Base-by-base conservation (phyloP, 495 filamentous ascomycete genomes). In the Podospora australis region DNA sequence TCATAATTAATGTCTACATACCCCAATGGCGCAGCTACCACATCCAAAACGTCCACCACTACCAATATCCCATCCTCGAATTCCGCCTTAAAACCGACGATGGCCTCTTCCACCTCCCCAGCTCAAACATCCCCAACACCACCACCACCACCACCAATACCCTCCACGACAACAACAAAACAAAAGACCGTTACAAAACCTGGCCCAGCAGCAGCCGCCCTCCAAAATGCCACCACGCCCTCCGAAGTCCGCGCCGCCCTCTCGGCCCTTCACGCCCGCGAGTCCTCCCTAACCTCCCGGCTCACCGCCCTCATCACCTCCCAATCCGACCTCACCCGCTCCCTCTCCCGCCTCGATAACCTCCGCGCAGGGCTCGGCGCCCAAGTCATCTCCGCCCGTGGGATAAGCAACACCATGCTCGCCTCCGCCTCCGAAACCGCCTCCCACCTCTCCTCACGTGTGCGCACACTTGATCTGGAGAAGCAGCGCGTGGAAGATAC, bases 401-500 rank as follows among this genome's bases (percentile, higher is more conserved):
- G 79, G 16, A 85, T 98, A 58, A 86, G 86, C 73, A 86, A 88
- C 79, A 81, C 76, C 53, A 90, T 96, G 81, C 82, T 98, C 44
- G 83, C 86, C 38, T 76, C 79, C 23, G 89, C 94, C 30, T 81
- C 94, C 5, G 73, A 81, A 22, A 96, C 90, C 28, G 92, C 94
- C n/a, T 77, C 79, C 14, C 83, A 86, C 44, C 87, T 97, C 55
- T 92, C 88, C 11, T 75, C 75, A 56, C 85, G 89, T 10, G 92
- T 98, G 34, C 86, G 86, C 51, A 73, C 79, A 8, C 79, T 98
- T 13, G 92, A 98, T 60, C 72, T 86, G 11, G 92, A 97, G 67
- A 91, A 97, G 68, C 80, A 84, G 9, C 78, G 88, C 23, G 94
- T 97, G 6, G 87, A 89, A 55, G 82, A 86, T 20, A 97, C 94